Evolutionary conservation across 1,284 basidiomycete genomes (phyloP), one percentile per base, ranked within the genome.

Genomic region (Farysia itapuensis): DNA sequence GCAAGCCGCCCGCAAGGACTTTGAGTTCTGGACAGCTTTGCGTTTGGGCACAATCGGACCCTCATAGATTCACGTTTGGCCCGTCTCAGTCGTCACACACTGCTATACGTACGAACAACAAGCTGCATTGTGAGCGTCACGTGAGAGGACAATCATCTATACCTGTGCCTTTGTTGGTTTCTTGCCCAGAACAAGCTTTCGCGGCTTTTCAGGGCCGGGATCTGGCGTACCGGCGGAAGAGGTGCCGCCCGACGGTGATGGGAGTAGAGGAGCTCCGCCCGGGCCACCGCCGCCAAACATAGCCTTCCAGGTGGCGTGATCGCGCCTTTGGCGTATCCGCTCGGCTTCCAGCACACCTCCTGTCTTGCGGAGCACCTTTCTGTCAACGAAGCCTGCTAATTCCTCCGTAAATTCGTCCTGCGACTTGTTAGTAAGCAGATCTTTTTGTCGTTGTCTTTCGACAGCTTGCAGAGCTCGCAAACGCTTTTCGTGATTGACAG

Each of bases 331-430:
- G 18, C 74, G 43, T 5, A 75, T 32, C 8, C 73, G 46, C 43
- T 76, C 74, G 30, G 70, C 68, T 39, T 76, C 74, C 24, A 61
- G 33, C 12, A 60, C 46, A 0, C 74, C 74, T 11, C 74, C 74
- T 1, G 74, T 76, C 43, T 71, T 72, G 23, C 74, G 52, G 7
- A 76, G 52, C 29, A 60, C 61, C 35, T 72, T 74, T 22, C 60
- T 66, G 36, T 75, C 73, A 12, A 75, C 74, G 25, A 76, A 76
- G 2, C 71, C 73, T 5, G 67, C 64, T 11, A 76, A 43, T 34
- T 75, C 74, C n/a, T 69, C 61, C 20, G 58, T 56, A 35, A 76
- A 76, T 29, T 76, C 74, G 53, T 76, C 73, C 31, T 63, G 64
- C 4, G 46, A 49, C 36, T 60, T 59, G 11, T 45, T 41, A 1